Evolutionary conservation across 2,329 filamentous ascomycete genomes (phyloP), one percentile per base, ranked within the genome.

Genomic region (Blumeria graminis): DNA sequence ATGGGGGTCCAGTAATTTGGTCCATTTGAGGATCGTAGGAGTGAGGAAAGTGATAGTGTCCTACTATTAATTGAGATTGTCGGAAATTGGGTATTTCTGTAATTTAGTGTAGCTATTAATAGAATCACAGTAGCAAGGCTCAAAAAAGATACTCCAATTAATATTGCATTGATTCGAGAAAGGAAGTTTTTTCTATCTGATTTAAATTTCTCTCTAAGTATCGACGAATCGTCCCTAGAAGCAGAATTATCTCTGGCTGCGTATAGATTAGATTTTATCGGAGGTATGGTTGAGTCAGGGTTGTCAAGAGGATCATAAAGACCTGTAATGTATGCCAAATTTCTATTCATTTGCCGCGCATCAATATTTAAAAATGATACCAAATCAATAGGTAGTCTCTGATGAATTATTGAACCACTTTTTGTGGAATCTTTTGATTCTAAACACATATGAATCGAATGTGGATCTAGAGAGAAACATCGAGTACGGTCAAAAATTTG

Each of bases 341-440:
- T 74, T 58, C 73, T 69, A 62, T 76, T 76, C 69, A 76, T 72
- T 64, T 76, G 74, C 53, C 73, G 68, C 33, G 71, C 69, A 61
- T 76, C 73, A 58, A 76, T 71, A 58, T 72, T 72, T 57, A 72
- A 65, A 60, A 76, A 76, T 10, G 72, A 73, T 1, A 64, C 63
- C 16, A 74, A 63, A 59, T 76, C 73, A 56, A 76, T 71, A 6
- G 74, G 73, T 14, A 74, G 63, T 41, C 71, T 68, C 56, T 69
- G 67, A 55, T 71, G 67, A 22, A 68, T 63, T 16, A 67, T 65
- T 33, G 61, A 66, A 22, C 65, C 64, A 57, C 66, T 63, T 18
- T 62, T 63, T 46, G 66, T 66, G 1, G 67, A 58, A 50, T 71
- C 70, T 57, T 68, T 62, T 28, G 65, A 65, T 61, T 76, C 73